Base-by-base conservation (phyloP, 2,329 filamentous ascomycete genomes). In the Alternaria sp. region DNA sequence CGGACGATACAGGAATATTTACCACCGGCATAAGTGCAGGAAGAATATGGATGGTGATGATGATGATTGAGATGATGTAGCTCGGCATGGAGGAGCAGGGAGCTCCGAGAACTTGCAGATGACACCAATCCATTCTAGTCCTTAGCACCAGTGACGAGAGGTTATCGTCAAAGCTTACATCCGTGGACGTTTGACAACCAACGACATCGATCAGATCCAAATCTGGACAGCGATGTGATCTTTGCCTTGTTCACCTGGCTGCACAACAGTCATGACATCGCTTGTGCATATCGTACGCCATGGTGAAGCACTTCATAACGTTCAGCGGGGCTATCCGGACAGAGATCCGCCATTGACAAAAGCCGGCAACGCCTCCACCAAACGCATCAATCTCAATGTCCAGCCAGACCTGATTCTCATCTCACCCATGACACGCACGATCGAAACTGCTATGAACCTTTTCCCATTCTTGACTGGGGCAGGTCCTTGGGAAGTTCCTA, bases 341-440 rank as follows among this genome's bases (percentile, higher is more conserved):
- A 59, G 60, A 24, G 67, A 73, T 42, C 66, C 70, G 5, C 65
- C 70, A 8, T 42, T 71, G n/a, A 71, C 65, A 12, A 48, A 61
- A 43, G 18, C 56, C 7, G 66, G 69, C 4, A 51, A 65, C 3
- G 30, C 43, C 16, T 54, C 55, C 7, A 67, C 66, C 8, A 62
- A 62, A 44, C 38, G 46, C 12, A 63, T 66, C 26, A 53, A 54
- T 8, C 48, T 66, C 7, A 7, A 58, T 4, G 7, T 46, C 0
- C 38, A 7, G 7, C 68, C 69, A 22, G 63, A 71, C 26, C 39
- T 72, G 4, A 61, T 72, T 51, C 44, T 72, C 46, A 64, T 72
- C 28, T 72, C 69, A 6, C 67, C 68, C 28, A 69, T 71, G 63
- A 71, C 63, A 11, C 63, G 69, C n/a, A 68, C 68, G 4, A 61